Percentiles rank a stretch among this genome's conserved stretches.
Conservation (phyloP, 169 alveolate genomes). For the Cyclospora cayetanensis region DNA sequence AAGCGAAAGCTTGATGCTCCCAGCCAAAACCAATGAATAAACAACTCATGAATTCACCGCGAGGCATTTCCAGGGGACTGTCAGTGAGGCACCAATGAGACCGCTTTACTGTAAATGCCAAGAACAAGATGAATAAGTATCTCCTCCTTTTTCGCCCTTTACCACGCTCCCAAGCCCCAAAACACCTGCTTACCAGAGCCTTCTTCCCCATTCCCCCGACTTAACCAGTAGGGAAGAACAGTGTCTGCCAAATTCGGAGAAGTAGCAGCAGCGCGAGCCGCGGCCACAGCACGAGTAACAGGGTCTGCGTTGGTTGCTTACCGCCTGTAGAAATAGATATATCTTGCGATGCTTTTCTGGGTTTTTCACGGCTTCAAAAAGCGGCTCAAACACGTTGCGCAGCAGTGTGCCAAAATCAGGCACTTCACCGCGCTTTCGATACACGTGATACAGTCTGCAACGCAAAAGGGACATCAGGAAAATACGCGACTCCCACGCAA, state of each 20-base stretch:
- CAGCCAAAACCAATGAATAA: too few species aligned
- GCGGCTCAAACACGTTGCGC: constrained; percentile 83
- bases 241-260: background rate
- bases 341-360: constrained; percentile 85
- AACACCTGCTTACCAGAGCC: too few species aligned
- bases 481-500: background rate
- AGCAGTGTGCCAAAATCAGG: constrained; percentile 85
- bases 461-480: background rate
- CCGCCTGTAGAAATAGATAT: constrained; percentile 73
- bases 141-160: too few species aligned
- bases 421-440: constrained; percentile 79
- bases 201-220: too few species aligned
- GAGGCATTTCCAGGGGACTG: too few species aligned
- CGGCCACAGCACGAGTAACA: background rate
- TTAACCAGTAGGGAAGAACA: background rate
- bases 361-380: constrained; percentile 85
- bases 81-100: too few species aligned
- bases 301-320: background rate
- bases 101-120: too few species aligned
- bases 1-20: too few species aligned
- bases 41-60: too few species aligned
- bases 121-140: too few species aligned
- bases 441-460: constrained; percentile 82
- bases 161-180: too few species aligned
- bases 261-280: too few species aligned